Percentiles rank a stretch among this genome's conserved stretches.
Evolutionary conservation across 2,329 filamentous ascomycete genomes (phyloP).

Genomic region (Claviceps citrina): DNA sequence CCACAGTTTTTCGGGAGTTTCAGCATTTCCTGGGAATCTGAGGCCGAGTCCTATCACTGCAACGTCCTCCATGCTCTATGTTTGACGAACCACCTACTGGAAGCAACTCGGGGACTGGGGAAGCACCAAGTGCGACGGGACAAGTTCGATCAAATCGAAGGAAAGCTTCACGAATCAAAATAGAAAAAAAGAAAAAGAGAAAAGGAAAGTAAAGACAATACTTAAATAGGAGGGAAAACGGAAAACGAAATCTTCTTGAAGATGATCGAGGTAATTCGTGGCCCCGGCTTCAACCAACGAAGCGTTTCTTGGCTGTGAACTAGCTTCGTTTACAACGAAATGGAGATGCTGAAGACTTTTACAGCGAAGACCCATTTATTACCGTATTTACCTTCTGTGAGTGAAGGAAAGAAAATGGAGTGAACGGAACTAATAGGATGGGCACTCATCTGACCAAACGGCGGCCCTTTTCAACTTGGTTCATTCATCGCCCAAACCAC

Average conservation of each 20-base stretch:
- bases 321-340: conserved; percentile 1
- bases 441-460: conserved; percentile 2
- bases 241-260: background rate
- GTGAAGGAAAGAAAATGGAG: background rate
- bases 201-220: too few species aligned
- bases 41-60: conserved; percentile 37
- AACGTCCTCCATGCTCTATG: conserved; percentile 23
- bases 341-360: background rate
- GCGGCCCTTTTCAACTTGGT: background rate
- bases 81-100: background rate
- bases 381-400: background rate
- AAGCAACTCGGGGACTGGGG: background rate
- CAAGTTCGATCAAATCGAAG: background rate
- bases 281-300: background rate
- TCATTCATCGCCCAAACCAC: background rate
- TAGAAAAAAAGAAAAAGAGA: background rate
- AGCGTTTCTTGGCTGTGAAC: conserved; percentile 1
- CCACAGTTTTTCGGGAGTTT: conserved; percentile 30
- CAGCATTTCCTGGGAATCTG: conserved; percentile 35
- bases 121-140: background rate
- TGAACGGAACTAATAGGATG: background rate
- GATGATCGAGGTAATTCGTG: background rate
- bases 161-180: background rate
- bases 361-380: conserved; percentile 1
- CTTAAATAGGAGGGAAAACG: too few species aligned